Percentiles rank a stretch among this genome's conserved stretches.
Evolutionary conservation across 306 rosid genomes (phyloP).

Genomic region (Ormosia semicastrata): DNA sequence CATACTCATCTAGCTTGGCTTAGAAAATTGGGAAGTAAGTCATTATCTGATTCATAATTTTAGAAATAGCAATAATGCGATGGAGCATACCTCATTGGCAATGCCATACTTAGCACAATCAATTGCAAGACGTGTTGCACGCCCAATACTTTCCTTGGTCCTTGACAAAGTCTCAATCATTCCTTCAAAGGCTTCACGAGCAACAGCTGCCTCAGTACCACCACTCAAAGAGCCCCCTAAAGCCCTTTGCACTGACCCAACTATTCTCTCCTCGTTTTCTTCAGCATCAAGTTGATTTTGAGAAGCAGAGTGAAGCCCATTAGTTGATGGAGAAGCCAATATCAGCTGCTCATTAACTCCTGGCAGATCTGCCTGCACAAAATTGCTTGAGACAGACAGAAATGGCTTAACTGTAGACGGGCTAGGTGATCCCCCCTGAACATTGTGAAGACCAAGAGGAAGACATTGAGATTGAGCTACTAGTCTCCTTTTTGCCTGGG

Average conservation of each 20-base stretch:
- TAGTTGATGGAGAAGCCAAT: slow-evolving; percentile 59
- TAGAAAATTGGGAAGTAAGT: neutral
- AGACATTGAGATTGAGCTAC: slow-evolving; percentile 58
- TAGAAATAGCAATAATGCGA: neutral
- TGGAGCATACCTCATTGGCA: slow-evolving; percentile 77
- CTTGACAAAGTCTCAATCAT: slow-evolving; percentile 98
- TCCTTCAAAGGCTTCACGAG: slow-evolving; percentile 97
- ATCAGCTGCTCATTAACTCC: slow-evolving; percentile 42
- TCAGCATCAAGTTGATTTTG: slow-evolving; percentile 55
- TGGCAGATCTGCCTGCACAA: slow-evolving; percentile 47
- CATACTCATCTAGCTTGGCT: neutral
- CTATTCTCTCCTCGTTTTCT: slow-evolving; percentile 68
- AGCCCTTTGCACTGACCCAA: slow-evolving; percentile 58
- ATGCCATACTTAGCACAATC: slow-evolving; percentile 96
- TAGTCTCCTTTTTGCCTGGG: slow-evolving; percentile 85
- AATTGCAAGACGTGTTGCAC: slow-evolving; percentile 95
- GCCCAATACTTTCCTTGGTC: slow-evolving; percentile 94
- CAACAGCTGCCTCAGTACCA: slow-evolving; percentile 89
- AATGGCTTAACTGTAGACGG: slow-evolving; percentile 55
- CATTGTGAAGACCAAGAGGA: slow-evolving; percentile 43
- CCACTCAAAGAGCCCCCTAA: slow-evolving; percentile 76
- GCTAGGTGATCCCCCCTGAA: slow-evolving; percentile 66
- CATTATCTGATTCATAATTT: neutral
- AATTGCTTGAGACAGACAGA: slow-evolving; percentile 44
- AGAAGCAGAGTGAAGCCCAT: slow-evolving; percentile 38